Evolutionary conservation across 257 asterid species (phyloP).

Genomic region (Lithospermum erythrorhizon): DNA sequence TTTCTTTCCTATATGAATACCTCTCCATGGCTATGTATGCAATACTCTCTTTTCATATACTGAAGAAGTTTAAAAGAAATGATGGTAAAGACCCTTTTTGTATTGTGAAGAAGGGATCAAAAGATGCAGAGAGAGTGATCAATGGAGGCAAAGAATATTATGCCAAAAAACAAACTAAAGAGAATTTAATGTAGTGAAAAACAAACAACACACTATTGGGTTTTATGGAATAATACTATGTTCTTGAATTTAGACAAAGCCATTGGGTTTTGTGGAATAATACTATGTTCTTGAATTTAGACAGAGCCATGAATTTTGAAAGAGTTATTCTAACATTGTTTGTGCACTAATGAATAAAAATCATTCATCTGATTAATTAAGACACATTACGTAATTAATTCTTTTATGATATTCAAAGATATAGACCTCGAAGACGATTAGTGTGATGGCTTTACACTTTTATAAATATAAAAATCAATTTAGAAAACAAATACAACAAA

Average conservation of each 20-base stretch:
- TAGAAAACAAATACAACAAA: too few relatives aligned
- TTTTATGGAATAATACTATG: not conserved
- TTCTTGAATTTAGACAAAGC: too few relatives aligned
- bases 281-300: conserved; percentile 2
- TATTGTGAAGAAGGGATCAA: conserved; percentile 41
- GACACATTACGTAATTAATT: too few relatives aligned
- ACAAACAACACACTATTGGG: not conserved
- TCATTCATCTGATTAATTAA: too few relatives aligned
- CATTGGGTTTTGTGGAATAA: too few relatives aligned
- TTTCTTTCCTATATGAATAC: conserved; percentile 15
- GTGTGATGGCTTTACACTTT: too few relatives aligned
- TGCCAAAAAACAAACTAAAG: conserved; percentile 7
- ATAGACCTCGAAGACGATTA: too few relatives aligned
- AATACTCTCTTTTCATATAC: not conserved
- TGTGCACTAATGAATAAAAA: too few relatives aligned
- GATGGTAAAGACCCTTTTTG: conserved; percentile 28
- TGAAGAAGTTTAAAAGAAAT: conserved; percentile 17
- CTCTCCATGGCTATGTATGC: conserved; percentile 22
- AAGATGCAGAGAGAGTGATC: conserved; percentile 31
- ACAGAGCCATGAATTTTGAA: too few relatives aligned
- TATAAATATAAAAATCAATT: too few relatives aligned
- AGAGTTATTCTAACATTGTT: too few relatives aligned
- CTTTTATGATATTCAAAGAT: too few relatives aligned
- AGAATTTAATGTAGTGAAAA: not conserved
- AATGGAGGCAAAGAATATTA: conserved; percentile 21